phyloP scores from a whole-genome alignment of 345 rosid genomes.

The Lagerstroemia speciosa region DNA sequence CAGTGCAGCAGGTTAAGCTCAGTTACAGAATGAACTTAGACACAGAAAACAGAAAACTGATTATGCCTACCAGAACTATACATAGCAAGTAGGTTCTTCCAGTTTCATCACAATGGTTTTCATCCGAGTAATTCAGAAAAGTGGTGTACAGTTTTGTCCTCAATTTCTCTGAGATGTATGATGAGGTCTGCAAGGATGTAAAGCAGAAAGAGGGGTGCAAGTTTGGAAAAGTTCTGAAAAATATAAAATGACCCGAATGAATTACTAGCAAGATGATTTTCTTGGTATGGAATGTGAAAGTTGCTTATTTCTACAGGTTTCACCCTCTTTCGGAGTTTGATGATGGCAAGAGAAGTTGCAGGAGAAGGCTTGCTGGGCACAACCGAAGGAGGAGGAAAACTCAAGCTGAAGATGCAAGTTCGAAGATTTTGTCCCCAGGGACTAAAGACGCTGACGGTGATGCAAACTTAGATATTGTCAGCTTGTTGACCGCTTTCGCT shows the following conservation, averaged over 20 bases:
- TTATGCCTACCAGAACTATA: too few species aligned
- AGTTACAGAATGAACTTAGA: background rate
- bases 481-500: slow-evolving; percentile 57
- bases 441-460: slow-evolving; percentile 27
- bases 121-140: too few species aligned
- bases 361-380: slow-evolving; percentile 84
- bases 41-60: too few species aligned
- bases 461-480: slow-evolving; percentile 53
- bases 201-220: background rate
- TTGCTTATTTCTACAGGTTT: slow-evolving; percentile 35
- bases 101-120: too few species aligned
- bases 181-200: background rate
- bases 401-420: slow-evolving; percentile 63
- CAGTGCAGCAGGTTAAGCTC: slow-evolving; percentile 83
- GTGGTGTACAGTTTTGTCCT: background rate
- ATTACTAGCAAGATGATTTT: background rate
- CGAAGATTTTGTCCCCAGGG: slow-evolving; percentile 39
- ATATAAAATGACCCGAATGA: background rate
- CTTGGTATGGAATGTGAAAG: background rate
- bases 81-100: too few species aligned
- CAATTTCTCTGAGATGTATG: background rate
- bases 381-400: slow-evolving; percentile 70
- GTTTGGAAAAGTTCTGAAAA: background rate
- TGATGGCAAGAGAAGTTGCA: slow-evolving; percentile 83
- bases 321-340: slow-evolving; percentile 78